phyloP scores from a whole-genome alignment of 1,284 basidiomycete species.

The Papiliotrema flavescens region DNA sequence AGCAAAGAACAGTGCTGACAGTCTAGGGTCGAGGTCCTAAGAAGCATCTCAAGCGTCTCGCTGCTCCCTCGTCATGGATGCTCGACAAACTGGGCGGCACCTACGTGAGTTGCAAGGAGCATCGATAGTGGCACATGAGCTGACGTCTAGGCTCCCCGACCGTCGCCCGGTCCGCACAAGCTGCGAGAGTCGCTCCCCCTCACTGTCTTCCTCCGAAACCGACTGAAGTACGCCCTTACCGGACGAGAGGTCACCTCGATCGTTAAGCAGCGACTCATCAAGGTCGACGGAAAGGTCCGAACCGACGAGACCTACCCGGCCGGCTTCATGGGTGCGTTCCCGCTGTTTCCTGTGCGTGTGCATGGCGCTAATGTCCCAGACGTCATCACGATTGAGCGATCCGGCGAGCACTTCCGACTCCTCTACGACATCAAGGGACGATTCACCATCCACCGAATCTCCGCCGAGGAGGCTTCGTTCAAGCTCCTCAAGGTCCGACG shows the following conservation, averaged over 20 bases:
- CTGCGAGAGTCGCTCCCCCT: conserved; percentile 94
- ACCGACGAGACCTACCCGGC: conserved; percentile 96
- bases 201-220: conserved; percentile 95
- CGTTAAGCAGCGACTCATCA: conserved; percentile 93
- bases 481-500: conserved; percentile 97
- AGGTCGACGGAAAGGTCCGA: conserved; percentile 98
- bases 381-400: conserved; percentile 96
- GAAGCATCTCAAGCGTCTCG: conserved; percentile 98
- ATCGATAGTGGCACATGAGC: conserved; percentile 4
- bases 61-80: conserved; percentile 99
- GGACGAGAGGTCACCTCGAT: conserved; percentile 94
- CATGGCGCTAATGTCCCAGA: conserved; percentile 54
- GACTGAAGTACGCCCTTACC: conserved; percentile 97
- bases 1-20: background rate
- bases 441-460: conserved; percentile 99
- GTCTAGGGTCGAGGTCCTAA: conserved; percentile 85
- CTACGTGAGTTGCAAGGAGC: conserved; percentile 63
- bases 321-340: conserved; percentile 89
- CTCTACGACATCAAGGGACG: conserved; percentile 99
- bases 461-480: conserved; percentile 93
- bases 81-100: conserved; percentile 98
- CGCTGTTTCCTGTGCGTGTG: no score
- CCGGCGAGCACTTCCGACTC: conserved; percentile 98
- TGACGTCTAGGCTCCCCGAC: conserved; percentile 73
- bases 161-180: conserved; percentile 97